These are phyloP conservation scores for Lactarius pseudohatsudake DNA, from an alignment of 768 basidiomycete species.

Conservation along the genomic window DNA sequence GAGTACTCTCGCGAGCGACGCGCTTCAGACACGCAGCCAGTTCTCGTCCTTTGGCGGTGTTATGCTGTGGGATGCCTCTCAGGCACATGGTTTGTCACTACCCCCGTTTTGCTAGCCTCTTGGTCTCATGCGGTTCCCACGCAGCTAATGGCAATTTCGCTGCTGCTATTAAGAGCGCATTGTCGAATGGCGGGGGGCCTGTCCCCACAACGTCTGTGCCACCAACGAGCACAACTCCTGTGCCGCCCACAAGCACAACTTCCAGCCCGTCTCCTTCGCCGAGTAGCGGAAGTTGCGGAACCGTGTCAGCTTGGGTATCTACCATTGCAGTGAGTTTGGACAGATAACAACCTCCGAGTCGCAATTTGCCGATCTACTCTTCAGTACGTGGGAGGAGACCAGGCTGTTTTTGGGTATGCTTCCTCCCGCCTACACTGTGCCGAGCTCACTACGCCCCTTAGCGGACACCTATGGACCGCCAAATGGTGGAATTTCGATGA, in stretches of 20 bases:
- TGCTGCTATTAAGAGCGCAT: slow-evolving; percentile 42
- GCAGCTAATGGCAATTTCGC: slow-evolving; percentile 47
- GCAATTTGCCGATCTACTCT: background rate
- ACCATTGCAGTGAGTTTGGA: slow-evolving; percentile 39
- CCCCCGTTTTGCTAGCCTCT: background rate
- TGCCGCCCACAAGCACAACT: slow-evolving; percentile 31
- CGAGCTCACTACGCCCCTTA: slow-evolving; percentile 25
- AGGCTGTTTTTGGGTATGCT: slow-evolving; percentile 44
- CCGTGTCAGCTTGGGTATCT: slow-evolving; percentile 44
- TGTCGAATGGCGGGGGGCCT: slow-evolving; percentile 33
- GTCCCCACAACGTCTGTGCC: slow-evolving; percentile 29
- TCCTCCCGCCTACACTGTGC: background rate
- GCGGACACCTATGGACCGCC: slow-evolving; percentile 52
- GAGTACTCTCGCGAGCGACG: slow-evolving; percentile 46
- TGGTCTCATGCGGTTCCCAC: slow-evolving; percentile 3
- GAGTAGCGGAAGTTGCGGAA: slow-evolving; percentile 41
- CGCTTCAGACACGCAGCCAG: slow-evolving; percentile 50
- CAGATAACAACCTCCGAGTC: background rate
- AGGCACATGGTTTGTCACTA: slow-evolving; percentile 31
- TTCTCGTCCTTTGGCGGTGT: slow-evolving; percentile 70
- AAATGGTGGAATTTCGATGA: slow-evolving; percentile 49
- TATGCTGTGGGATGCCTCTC: slow-evolving; percentile 43
- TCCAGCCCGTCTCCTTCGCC: slow-evolving; percentile 33
- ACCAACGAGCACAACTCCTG: slow-evolving; percentile 25
- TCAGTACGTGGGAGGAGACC: slow-evolving; percentile 45